phyloP scores from a whole-genome alignment of 208 protist species.

The Hexamita inflata region DNA sequence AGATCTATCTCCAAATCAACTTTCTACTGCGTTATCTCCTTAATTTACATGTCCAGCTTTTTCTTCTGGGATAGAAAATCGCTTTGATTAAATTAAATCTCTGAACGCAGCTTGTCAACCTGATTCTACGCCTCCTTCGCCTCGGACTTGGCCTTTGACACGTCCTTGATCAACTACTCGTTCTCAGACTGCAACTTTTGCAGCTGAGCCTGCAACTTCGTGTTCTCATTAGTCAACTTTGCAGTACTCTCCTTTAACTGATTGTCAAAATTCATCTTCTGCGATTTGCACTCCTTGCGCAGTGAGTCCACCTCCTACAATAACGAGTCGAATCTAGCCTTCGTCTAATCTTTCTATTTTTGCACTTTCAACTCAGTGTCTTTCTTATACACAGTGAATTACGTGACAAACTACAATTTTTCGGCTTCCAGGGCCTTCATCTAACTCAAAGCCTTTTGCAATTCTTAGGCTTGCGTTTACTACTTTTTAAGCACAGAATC shows the following conservation, averaged over 20 bases:
- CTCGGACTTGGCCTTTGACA: not conserved
- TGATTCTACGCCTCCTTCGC: not conserved
- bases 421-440: slow-evolving; percentile 9
- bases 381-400: not conserved
- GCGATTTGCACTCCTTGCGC: not conserved
- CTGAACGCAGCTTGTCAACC: not conserved
- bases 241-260: too few species aligned
- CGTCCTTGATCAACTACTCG: not conserved
- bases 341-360: not conserved
- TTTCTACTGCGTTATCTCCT: too few species aligned
- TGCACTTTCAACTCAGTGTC: not conserved
- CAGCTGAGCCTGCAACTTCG: not conserved
- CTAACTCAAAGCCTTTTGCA: not conserved
- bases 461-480: not conserved
- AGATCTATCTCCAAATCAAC: too few species aligned
- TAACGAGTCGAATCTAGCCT: not conserved
- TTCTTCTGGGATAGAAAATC: too few species aligned
- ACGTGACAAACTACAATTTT: slow-evolving; percentile 8
- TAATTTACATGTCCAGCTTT: too few species aligned
- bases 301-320: not conserved
- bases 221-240: not conserved
- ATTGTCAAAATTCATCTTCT: not conserved
- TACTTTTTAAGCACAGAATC: not conserved
- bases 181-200: not conserved
- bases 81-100: not conserved